Percentiles rank a stretch among this genome's conserved stretches.
These are phyloP conservation scores for Dentiscutata heterogama DNA, from an alignment of 371 early-diverging fungal genomes.

Conservation along the genomic window DNA sequence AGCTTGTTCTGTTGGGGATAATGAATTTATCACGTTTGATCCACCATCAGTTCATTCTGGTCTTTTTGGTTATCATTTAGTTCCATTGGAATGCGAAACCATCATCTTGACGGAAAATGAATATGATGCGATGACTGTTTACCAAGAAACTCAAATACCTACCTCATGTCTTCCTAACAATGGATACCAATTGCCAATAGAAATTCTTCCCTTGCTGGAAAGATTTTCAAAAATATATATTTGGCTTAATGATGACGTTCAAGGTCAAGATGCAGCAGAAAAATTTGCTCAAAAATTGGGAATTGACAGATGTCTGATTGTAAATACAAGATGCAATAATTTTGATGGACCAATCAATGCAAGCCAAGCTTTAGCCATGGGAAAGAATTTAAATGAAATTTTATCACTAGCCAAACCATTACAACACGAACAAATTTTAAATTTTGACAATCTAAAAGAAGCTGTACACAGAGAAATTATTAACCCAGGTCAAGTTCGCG, in stretches of 20 bases:
- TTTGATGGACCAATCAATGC: conserved; percentile 60
- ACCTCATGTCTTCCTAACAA: conserved; percentile 65
- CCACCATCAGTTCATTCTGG: conserved; percentile 53
- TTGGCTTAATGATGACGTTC: conserved; percentile 79
- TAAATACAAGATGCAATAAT: conserved; percentile 58
- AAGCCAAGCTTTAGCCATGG: conserved; percentile 54
- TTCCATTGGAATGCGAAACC: conserved; percentile 52
- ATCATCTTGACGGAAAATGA: conserved; percentile 70
- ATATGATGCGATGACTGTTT: conserved; percentile 78
- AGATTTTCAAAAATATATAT: conserved; percentile 72
- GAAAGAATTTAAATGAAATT: conserved; percentile 52
- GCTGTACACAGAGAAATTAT: conserved; percentile 74
- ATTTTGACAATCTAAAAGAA: conserved; percentile 68
- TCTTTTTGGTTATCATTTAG: conserved; percentile 74
- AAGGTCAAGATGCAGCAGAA: conserved; percentile 69
- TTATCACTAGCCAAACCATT: conserved; percentile 58
- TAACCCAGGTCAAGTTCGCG: conserved; percentile 73
- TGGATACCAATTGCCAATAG: conserved; percentile 70
- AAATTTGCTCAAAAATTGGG: conserved; percentile 74
- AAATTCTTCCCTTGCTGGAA: conserved; percentile 69
- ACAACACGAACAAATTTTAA: conserved; percentile 74
- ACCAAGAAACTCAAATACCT: conserved; percentile 74
- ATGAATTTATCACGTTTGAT: conserved; percentile 37
- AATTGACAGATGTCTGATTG: conserved; percentile 65
- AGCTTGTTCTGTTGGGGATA: conserved; percentile 45